Evolutionary conservation across 768 basidiomycete genomes (phyloP), one percentile per base, ranked within the genome.

Genomic region (Naganishia randhawae): DNA sequence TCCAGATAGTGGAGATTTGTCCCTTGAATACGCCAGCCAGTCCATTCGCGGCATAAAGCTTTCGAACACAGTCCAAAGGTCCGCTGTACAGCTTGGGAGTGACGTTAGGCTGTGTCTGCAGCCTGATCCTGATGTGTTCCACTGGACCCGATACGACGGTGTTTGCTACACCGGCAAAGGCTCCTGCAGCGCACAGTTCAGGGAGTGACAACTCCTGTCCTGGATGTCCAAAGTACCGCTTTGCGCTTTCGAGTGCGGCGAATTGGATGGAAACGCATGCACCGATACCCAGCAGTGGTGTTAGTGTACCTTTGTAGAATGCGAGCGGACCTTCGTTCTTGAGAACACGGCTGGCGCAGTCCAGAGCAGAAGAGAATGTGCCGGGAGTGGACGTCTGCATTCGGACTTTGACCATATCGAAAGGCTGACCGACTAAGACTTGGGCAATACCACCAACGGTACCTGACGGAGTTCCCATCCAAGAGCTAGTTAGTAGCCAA

Each of bases 181-280:
- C 86, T 71, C 95, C 95, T 19, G 92, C 84, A 1, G 82, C 74
- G 71, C 90, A 85, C 14, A 95, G 83, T 78, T 98, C 92, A 17
- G 79, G 77, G 31, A 84, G 84, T 37, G 83, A 81, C 6, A 90
- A 88, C 19, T 89, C 90, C 6, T 75, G 76, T 31, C 89, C 89
- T 3, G 77, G 78, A 53, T 84, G 66, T 3, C 86, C 85, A 73
- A 94, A 93, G 72, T 84, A 82, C 19, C 93, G 87, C 79, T 97
- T 97, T 54, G 87, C 83, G 71, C 86, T 87, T 80, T 95, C 92
- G 67, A 97, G 83, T 32, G 87, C 91, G 66, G 87, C 93, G 76
- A 97, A 97, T 78, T 97, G 93, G 76, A 97, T 97, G 13, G 92
- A 94, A 5, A 97, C 93, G 75, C 93, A 97, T 45, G 90, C 84